These are phyloP conservation scores for Ascochyta rabiei DNA, from an alignment of 2,329 filamentous ascomycete species.

Conservation along the genomic window DNA sequence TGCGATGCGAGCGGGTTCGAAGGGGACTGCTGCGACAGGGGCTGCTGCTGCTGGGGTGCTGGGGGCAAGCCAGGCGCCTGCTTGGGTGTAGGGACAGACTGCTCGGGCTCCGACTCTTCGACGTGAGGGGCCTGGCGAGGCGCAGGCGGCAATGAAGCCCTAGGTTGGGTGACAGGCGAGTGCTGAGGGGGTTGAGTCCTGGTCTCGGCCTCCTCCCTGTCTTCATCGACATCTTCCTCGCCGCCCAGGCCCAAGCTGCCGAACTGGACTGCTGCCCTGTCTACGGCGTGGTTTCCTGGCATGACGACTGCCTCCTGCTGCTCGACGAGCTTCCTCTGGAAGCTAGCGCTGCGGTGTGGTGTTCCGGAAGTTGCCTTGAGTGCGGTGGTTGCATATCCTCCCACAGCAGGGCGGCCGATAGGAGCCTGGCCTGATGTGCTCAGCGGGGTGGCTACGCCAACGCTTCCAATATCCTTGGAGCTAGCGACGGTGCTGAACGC, in stretches of 20 bases:
- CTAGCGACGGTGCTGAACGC: conserved; percentile 88
- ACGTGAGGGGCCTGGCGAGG: conserved; percentile 52
- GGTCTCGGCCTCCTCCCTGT: conserved; percentile 94
- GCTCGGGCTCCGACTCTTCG: conserved; percentile 48
- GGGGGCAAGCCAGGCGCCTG: conserved; percentile 67
- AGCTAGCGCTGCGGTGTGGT: conserved; percentile 73
- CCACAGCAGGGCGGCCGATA: conserved; percentile 66
- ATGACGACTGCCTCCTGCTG: conserved; percentile 98
- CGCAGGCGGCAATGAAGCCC: conserved; percentile 83
- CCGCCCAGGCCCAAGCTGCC: conserved; percentile 91
- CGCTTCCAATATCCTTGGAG: conserved; percentile 73
- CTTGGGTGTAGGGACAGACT: conserved; percentile 59
- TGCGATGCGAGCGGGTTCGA: conserved; percentile 58
- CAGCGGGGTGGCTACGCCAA: conserved; percentile 63
- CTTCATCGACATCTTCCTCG: conserved; percentile 78
- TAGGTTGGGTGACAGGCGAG: conserved; percentile 83
- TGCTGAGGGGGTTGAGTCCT: conserved; percentile 91
- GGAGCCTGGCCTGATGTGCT: conserved; percentile 58
- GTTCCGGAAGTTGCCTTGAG: conserved; percentile 72
- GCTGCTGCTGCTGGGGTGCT: conserved; percentile 61
- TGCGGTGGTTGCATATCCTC: conserved; percentile 80
- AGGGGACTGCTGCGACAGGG: conserved; percentile 50
- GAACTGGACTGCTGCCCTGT: conserved; percentile 92
- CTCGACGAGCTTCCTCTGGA: conserved; percentile 85
- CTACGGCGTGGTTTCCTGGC: conserved; percentile 94